phyloP scores from a whole-genome alignment of 139 green algal genomes.

The Chlorella ohadii region DNA sequence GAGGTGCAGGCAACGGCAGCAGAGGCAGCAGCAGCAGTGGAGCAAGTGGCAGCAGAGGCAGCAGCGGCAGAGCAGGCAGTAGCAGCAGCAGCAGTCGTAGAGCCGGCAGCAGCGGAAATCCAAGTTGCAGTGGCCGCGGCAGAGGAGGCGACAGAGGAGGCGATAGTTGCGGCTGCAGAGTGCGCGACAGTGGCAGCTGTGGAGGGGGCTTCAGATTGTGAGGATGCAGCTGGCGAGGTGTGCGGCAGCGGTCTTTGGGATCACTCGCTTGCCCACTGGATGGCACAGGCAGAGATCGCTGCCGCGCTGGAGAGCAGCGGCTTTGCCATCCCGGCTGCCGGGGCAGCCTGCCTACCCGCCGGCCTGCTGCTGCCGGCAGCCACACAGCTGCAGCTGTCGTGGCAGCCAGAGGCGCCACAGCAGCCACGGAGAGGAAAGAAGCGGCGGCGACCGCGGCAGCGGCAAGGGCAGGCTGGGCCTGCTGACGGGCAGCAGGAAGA shows the following conservation, averaged over 20 bases:
- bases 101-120: not conserved
- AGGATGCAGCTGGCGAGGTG: too few relatives aligned
- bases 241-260: not conserved
- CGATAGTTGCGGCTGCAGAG: not conserved
- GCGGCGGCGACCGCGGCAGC: too few relatives aligned
- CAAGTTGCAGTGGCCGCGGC: not conserved
- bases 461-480: too few relatives aligned
- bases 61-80: slow-evolving; percentile 3
- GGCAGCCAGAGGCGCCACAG: too few relatives aligned
- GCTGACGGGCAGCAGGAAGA: not conserved
- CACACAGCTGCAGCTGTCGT: too few relatives aligned
- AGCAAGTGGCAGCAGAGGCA: not conserved
- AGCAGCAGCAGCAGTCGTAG: not conserved
- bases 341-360: not conserved
- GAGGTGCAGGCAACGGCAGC: not conserved
- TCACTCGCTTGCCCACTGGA: not conserved
- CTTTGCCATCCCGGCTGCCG: not conserved
- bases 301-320: not conserved
- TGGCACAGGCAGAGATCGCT: not conserved
- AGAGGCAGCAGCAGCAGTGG: too few relatives aligned
- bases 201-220: not conserved
- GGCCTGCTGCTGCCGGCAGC: not conserved
- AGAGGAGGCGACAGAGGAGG: not conserved
- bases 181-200: not conserved
- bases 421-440: too few relatives aligned